These are phyloP conservation scores for Boletus barrowsii DNA, from an alignment of 768 basidiomycete genomes.

Conservation along the genomic window DNA sequence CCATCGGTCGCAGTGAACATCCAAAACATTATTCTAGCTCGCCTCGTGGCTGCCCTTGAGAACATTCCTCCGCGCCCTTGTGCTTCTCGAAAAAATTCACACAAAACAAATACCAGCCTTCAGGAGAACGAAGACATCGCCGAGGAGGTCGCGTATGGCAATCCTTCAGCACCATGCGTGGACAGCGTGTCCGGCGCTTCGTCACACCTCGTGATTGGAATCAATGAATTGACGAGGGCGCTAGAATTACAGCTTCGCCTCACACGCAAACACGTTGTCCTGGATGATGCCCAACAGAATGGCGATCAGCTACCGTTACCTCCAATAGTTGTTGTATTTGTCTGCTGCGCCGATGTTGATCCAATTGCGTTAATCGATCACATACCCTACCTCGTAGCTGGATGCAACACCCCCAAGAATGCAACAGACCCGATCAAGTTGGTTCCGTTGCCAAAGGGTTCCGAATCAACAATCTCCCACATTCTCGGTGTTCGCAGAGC, in stretches of 20 bases:
- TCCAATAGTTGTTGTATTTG: constrained; percentile 49
- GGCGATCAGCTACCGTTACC: constrained; percentile 1
- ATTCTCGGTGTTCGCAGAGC: constrained; percentile 64
- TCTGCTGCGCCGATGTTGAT: constrained; percentile 73
- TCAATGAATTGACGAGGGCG: constrained; percentile 74
- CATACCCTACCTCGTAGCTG: constrained; percentile 72
- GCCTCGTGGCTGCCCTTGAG: constrained; percentile 47
- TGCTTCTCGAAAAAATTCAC: constrained; percentile 15
- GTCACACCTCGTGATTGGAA: constrained; percentile 57
- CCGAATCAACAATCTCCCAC: constrained; percentile 59
- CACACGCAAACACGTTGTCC: constrained; percentile 19
- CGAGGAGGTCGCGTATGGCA: constrained; percentile 2
- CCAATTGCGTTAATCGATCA: constrained; percentile 71
- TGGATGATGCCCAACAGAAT: background rate
- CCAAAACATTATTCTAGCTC: constrained; percentile 58
- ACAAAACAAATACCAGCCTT: background rate
- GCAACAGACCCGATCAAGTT: constrained; percentile 46
- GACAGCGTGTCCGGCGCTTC: background rate
- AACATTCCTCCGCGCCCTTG: constrained; percentile 41
- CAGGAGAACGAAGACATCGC: constrained; percentile 29
- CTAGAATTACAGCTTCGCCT: constrained; percentile 57
- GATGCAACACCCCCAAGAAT: constrained; percentile 54
- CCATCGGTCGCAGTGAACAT: constrained; percentile 58
- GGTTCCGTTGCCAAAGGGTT: constrained; percentile 62
- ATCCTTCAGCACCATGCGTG: background rate